Base-by-base conservation (phyloP, 2,329 filamentous ascomycete genomes). In the Cordyceps militaris region DNA sequence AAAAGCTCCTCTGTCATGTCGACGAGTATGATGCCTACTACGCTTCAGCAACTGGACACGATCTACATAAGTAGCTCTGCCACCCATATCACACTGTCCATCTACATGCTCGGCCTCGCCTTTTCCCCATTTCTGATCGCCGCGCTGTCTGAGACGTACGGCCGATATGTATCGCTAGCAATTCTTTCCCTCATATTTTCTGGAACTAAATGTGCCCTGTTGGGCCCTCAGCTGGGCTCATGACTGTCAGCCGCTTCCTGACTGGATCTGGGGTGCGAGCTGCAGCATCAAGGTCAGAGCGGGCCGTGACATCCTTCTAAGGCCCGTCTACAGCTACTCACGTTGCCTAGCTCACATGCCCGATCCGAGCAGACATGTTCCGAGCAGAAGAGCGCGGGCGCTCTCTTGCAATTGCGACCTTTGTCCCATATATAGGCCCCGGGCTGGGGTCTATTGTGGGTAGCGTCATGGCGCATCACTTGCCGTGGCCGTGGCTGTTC, bases 401-500 rank as follows among this genome's bases (percentile, higher is more conserved):
- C 32, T 71, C 71, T 0, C 61, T 70, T 3, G 69, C 71, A n/a
- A 65, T 73, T 34, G 68, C 70, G 16, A 61, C 52, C 3, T 54
- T 66, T 8, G 14, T 66, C 2, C 65, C 65, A 1, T 64, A 61
- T 50, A 76, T 89, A 0, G 86, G 85, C 0, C 86, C 85, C 0
- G 85, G 85, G 0, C 71, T 88, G 1, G 86, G 87, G 0, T 86
- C 86, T 0, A 83, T 89, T 6, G 77, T 83, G 0, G 86, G 86
- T 21, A 85, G 85, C 0, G 82, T 85, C 63, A 83, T 88, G 19
- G 75, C 84, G 0, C 71, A 88, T 63, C 73, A 79, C 61, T 79
- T 81, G 3, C 79, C 77, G 5, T 89, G 86, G 86, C 77, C 82
- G 30, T 89, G 86, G 86, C 79, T 83, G 1, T 89, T 89, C 71